A percentile compares a stretch with the other conserved stretches of the same genome.
Evolutionary conservation across 2,329 filamentous ascomycete species (phyloP).

Genomic region (Hymenoscyphus fraxineus): DNA sequence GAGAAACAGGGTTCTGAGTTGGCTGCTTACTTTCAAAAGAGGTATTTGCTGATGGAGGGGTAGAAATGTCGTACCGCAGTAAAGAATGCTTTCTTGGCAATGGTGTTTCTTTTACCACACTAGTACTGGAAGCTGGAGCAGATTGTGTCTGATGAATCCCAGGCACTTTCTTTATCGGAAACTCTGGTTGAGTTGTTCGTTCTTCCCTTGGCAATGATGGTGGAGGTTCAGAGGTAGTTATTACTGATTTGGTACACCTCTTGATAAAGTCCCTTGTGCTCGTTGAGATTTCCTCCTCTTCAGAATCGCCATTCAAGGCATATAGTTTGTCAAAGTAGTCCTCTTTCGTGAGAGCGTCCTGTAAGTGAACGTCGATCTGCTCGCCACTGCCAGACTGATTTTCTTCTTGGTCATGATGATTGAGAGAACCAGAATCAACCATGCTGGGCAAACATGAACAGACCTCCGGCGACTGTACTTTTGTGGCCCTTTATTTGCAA

Average conservation of each 20-base stretch:
- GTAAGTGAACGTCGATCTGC: not conserved
- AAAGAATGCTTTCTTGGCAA: slow-evolving; percentile 19
- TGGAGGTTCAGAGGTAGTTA: not conserved
- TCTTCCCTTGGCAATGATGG: not conserved
- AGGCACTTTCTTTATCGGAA: slow-evolving; percentile 20
- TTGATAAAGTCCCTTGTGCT: not conserved
- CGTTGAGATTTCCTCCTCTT: not conserved
- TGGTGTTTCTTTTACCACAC: slow-evolving; percentile 16
- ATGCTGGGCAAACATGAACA: not conserved
- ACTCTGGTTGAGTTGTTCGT: not conserved
- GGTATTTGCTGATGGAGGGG: slow-evolving; percentile 12
- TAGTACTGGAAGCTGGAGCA: slow-evolving; percentile 20
- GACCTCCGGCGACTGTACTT: not conserved
- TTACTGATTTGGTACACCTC: not conserved
- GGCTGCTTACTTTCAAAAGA: slow-evolving; percentile 15
- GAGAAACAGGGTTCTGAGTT: not conserved
- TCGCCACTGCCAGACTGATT: not conserved
- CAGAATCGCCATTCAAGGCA: not conserved
- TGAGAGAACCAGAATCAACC: not conserved
- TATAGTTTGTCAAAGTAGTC: not conserved
- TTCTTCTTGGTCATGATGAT: not conserved
- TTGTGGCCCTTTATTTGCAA: not conserved
- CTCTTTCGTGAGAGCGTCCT: not conserved
- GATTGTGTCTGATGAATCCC: slow-evolving; percentile 24
- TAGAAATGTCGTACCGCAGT: slow-evolving; percentile 24